Evolutionary conservation across 768 basidiomycete genomes (phyloP).

Genomic region (Jaapia argillacea): DNA sequence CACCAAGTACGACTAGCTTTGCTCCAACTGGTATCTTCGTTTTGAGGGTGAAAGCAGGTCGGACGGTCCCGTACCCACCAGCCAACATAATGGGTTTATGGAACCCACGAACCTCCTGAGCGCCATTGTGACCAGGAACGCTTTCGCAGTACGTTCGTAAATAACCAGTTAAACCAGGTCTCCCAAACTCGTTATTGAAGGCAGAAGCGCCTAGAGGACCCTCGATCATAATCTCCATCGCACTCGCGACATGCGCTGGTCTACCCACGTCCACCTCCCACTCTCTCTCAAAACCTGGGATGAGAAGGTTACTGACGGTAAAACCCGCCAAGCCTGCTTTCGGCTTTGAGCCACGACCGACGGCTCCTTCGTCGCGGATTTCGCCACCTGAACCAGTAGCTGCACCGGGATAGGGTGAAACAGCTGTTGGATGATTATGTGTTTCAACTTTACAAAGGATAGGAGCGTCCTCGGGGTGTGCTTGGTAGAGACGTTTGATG

Average conservation of each 20-base stretch:
- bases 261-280: constrained; percentile 83
- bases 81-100: constrained; percentile 99
- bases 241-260: constrained; percentile 84
- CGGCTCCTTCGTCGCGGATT: constrained; percentile 95
- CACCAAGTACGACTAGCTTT: constrained; percentile 87
- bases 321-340: constrained; percentile 93
- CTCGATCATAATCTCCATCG: constrained; percentile 95
- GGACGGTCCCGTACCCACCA: constrained; percentile 91
- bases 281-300: constrained; percentile 84
- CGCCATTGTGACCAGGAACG: constrained; percentile 43
- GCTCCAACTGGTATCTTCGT: constrained; percentile 67
- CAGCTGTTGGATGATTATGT: constrained; percentile 97
- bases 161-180: constrained; percentile 87
- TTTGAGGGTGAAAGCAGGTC: constrained; percentile 76
- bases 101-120: constrained; percentile 80
- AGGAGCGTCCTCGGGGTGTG: constrained; percentile 61
- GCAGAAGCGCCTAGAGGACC: constrained; percentile 91
- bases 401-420: constrained; percentile 97
- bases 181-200: constrained; percentile 98
- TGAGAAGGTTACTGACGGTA: constrained; percentile 87
- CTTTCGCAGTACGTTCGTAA: constrained; percentile 90
- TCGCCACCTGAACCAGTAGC: constrained; percentile 98
- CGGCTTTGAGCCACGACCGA: constrained; percentile 89
- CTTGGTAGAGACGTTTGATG: constrained; percentile 35
- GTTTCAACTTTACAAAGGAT: constrained; percentile 98